A percentile compares a stretch with the other conserved stretches of the same genome.
Conservation (phyloP, 2,329 filamentous ascomycete species). For the Alternaria hordeiaustralica region DNA sequence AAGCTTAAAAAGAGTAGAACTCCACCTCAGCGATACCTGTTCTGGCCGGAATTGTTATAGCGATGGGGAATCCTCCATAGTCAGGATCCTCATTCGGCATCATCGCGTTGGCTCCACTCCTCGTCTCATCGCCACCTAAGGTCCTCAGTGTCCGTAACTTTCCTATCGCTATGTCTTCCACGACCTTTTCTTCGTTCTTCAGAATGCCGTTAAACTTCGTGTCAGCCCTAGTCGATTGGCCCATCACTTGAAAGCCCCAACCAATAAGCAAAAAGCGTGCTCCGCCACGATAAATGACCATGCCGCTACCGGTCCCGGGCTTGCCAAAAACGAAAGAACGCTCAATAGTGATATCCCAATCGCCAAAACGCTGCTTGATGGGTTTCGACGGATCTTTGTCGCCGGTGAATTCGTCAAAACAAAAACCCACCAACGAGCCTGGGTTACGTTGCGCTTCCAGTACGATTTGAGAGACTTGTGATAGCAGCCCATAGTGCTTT, state of each 20-base stretch:
- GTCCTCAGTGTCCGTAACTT: conserved; percentile 46
- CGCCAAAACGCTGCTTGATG: conserved; percentile 43
- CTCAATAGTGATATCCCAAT: conserved; percentile 49
- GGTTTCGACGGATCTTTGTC: conserved; percentile 37
- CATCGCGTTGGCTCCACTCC: conserved; percentile 57
- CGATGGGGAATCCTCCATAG: conserved; percentile 63
- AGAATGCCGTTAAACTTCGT: conserved; percentile 54
- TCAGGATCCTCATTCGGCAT: conserved; percentile 65
- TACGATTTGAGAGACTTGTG: conserved; percentile 42
- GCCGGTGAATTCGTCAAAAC: conserved; percentile 48
- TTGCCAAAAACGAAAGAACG: conserved; percentile 57
- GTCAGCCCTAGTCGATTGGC: conserved; percentile 33
- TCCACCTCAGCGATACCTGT: conserved; percentile 45
- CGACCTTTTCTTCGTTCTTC: conserved; percentile 51
- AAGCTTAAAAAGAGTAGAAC: conserved; percentile 9
- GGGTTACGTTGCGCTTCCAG: conserved; percentile 47
- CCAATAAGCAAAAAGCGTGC: conserved; percentile 55
- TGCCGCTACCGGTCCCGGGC: conserved; percentile 51
- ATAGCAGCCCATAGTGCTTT: conserved; percentile 52
- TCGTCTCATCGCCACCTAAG: conserved; percentile 56
- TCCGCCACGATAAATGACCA: conserved; percentile 51
- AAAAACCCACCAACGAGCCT: conserved; percentile 50
- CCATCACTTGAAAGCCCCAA: conserved; percentile 53
- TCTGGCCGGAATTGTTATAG: conserved; percentile 60
- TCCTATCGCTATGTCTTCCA: conserved; percentile 45